Percentiles rank a stretch among this genome's conserved stretches.
Conservation (phyloP, 1,284 basidiomycete species). For the Microbotryum scabiosae region DNA sequence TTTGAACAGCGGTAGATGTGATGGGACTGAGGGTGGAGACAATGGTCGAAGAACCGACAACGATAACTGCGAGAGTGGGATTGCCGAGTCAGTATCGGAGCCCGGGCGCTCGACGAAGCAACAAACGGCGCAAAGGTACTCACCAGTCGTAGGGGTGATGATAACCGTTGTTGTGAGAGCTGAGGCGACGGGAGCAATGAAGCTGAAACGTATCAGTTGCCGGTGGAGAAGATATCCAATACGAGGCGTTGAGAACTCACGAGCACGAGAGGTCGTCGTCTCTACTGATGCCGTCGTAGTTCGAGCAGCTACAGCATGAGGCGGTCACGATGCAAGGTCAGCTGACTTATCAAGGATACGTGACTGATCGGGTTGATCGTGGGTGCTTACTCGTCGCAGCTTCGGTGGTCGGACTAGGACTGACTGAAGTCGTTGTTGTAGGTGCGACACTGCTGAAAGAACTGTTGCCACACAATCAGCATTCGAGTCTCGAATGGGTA, state of each 20-base stretch:
- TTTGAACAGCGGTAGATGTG: conserved; percentile 6
- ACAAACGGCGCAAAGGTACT: background rate
- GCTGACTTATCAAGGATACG: too few species aligned
- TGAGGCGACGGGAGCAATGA: too few species aligned
- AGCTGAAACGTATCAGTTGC: background rate
- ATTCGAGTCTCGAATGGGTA: background rate
- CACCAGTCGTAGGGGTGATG: conserved; percentile 26
- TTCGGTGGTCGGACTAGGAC: too few species aligned
- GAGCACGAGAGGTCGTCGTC: background rate
- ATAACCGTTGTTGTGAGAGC: conserved; percentile 18
- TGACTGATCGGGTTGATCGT: too few species aligned
- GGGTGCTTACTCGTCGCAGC: too few species aligned
- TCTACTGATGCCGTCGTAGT: background rate
- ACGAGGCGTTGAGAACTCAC: background rate
- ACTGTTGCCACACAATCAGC: background rate
- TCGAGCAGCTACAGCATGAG: background rate
- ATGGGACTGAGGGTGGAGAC: conserved; percentile 15
- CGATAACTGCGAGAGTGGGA: conserved; percentile 29
- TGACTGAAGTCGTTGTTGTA: too few species aligned
- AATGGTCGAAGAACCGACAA: conserved; percentile 26
- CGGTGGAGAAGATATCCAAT: background rate
- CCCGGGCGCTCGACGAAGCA: background rate
- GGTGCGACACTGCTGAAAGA: background rate
- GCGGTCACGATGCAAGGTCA: too few species aligned
- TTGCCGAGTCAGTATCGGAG: background rate